Percentiles rank a stretch among this genome's conserved stretches.
These are phyloP conservation scores for Saccharomycopsis fibuligera DNA, from an alignment of 805 yeast genomes.

Conservation along the genomic window DNA sequence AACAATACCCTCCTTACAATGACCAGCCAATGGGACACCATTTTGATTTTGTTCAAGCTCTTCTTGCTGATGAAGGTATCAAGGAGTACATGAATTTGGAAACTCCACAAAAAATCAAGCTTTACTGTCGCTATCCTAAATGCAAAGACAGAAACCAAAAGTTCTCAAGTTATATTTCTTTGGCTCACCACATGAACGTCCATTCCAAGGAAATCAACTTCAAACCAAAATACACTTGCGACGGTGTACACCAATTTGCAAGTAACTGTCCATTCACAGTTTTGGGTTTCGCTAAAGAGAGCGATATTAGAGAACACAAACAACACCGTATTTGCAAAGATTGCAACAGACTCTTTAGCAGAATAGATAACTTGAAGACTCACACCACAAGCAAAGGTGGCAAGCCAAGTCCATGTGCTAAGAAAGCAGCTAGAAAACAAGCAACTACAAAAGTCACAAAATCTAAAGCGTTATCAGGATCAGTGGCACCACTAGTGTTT, in stretches of 20 bases:
- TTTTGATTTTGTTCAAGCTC: slow-evolving; percentile 10
- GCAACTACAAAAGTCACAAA: too few relatives aligned
- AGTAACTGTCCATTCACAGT: slow-evolving; percentile 17
- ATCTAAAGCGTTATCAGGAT: too few relatives aligned
- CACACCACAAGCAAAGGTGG: slow-evolving; percentile 15
- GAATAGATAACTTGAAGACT: slow-evolving; percentile 20
- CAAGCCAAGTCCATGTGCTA: slow-evolving; percentile 17
- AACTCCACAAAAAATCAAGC: slow-evolving; percentile 18
- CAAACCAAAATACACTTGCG: slow-evolving; percentile 13
- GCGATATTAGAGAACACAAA: slow-evolving; percentile 18
- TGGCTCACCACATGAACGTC: slow-evolving; percentile 19
- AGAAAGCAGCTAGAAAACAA: too few relatives aligned
- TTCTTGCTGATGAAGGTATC: slow-evolving; percentile 3
- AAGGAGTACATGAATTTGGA: slow-evolving; percentile 11
- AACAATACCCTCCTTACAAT: neutral
- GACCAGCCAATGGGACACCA: neutral
- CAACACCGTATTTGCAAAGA: slow-evolving; percentile 12
- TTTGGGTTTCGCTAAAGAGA: slow-evolving; percentile 15
- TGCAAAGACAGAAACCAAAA: slow-evolving; percentile 4
- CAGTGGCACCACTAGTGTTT: too few relatives aligned
- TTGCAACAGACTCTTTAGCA: slow-evolving; percentile 18
- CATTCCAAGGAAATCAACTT: slow-evolving; percentile 10
- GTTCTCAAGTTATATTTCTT: slow-evolving; percentile 8
- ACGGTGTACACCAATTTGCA: slow-evolving; percentile 14
- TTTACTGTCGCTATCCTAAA: slow-evolving; percentile 13